A percentile compares a stretch with the other conserved stretches of the same genome.
Evolutionary conservation across 495 filamentous ascomycete species (phyloP).

Genomic region (Aspergillus funiculosus): DNA sequence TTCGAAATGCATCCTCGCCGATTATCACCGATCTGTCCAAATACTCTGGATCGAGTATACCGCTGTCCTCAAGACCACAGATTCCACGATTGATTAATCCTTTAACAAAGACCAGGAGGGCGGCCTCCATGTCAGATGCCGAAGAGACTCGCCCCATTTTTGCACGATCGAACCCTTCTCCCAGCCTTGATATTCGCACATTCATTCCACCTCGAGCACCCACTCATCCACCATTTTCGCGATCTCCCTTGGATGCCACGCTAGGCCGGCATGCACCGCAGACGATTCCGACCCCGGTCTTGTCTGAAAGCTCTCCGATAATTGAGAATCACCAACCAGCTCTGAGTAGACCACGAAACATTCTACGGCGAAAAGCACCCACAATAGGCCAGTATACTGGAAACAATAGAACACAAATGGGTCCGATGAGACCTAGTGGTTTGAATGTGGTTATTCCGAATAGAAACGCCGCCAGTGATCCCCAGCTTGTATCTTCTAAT

Average conservation of each 20-base stretch:
- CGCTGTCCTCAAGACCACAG: constrained; percentile 23
- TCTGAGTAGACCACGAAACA: constrained; percentile 33
- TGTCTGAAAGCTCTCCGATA: constrained; percentile 7
- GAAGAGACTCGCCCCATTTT: constrained; percentile 24
- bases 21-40: constrained; percentile 17
- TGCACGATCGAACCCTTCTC: constrained; percentile 20
- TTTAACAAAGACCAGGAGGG: constrained; percentile 22
- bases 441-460: constrained; percentile 36
- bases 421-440: constrained; percentile 21
- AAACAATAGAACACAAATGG: constrained; percentile 13
- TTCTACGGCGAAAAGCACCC: constrained; percentile 39
- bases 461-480: constrained; percentile 7
- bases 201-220: constrained; percentile 32
- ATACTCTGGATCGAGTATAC: constrained; percentile 13
- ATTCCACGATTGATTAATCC: constrained; percentile 26
- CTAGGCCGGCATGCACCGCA: constrained; percentile 15
- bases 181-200: constrained; percentile 23
- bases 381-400: constrained; percentile 36
- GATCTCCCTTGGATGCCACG: constrained; percentile 7
- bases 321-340: constrained; percentile 14
- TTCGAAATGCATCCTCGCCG: constrained; percentile 25
- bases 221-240: constrained; percentile 15
- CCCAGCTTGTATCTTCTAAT: constrained; percentile 9
- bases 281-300: constrained; percentile 19
- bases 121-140: constrained; percentile 28